Base-by-base conservation (phyloP, 139 green algal species). In the Chlamydomonas sp. region DNA sequence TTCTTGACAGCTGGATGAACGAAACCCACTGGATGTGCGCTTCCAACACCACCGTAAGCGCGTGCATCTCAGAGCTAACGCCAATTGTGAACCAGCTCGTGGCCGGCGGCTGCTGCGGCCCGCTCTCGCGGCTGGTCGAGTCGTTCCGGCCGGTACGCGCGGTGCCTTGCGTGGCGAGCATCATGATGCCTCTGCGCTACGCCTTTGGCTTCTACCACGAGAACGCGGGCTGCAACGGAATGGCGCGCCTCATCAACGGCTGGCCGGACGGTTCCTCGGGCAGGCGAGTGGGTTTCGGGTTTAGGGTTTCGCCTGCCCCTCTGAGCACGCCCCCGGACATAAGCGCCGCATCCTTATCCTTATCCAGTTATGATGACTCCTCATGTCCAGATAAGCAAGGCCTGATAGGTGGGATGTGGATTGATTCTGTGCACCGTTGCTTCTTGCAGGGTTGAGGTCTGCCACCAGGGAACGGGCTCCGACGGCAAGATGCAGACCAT, bases 201-300 rank as follows among this genome's bases (percentile, higher is more conserved):
- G 54, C 67, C 24, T 73, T 73, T 38, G 67, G 67, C 20, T 73
- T 65, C 50, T 73, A 73, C 67, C 49, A 65, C 26, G 50, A 30
- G 1, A 20, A 30, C 3, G 67, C 67, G 3, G 48, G 48, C 2
- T 73, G 67, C 20, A 35, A 66, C 16, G 20, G 54, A 48, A 48
- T 58, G 1, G 50, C 54, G 24, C 31, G 39, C 33, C 67, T 73
- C 1, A 31, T 73, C 8, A 73, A 73, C 24, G 67, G 67, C n/a
- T 73, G 67, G 67, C 67, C 67, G 3, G 67, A 73, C 35, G 67
- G 67, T 6, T 65, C 47, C 67, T 66, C 50, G 6, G 67, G 67
- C 33, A 73, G 67, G 67, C 57, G 50, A 2, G 35, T 22, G 5
- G 31, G 48, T 13, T n/a, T n/a, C n/a, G n/a, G n/a, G n/a, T n/a